These are phyloP conservation scores for Phytophthora macrochlamydospora DNA, from an alignment of 352 stramenopile species.

Conservation along the genomic window DNA sequence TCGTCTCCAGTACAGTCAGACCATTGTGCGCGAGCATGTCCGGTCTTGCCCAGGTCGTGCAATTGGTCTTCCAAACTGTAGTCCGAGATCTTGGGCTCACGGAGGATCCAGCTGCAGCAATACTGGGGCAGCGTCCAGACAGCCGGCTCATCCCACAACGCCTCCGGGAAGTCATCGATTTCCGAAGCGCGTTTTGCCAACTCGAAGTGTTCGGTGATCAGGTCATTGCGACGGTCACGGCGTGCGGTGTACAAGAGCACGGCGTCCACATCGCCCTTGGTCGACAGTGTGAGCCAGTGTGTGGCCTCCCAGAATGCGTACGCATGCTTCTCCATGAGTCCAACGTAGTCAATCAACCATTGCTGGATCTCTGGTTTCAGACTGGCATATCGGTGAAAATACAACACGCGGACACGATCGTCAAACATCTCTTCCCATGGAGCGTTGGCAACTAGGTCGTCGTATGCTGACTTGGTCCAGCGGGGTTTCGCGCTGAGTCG, in stretches of 20 bases:
- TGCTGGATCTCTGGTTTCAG: neutral
- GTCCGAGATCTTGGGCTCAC: neutral
- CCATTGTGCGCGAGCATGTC: neutral
- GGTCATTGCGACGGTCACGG: neutral
- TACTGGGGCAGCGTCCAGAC: neutral
- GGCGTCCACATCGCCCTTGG: neutral
- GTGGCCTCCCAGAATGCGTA: conserved; percentile 4
- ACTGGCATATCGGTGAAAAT: neutral
- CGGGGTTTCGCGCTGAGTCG: neutral
- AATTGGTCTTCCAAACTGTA: neutral
- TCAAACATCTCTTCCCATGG: conserved; percentile 3
- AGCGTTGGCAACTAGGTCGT: neutral
- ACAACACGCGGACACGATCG: neutral
- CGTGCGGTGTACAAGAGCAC: neutral
- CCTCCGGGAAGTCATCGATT: neutral
- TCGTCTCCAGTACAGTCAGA: neutral
- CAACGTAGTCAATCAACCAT: neutral
- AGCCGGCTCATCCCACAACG: neutral
- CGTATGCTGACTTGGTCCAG: neutral
- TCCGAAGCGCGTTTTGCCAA: neutral
- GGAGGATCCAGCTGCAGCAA: neutral
- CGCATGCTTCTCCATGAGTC: neutral
- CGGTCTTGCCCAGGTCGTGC: neutral
- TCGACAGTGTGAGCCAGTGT: conserved; percentile 6
- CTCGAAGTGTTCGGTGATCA: neutral